Conservation (phyloP, 768 basidiomycete genomes). For the Hygrophorus russula region DNA sequence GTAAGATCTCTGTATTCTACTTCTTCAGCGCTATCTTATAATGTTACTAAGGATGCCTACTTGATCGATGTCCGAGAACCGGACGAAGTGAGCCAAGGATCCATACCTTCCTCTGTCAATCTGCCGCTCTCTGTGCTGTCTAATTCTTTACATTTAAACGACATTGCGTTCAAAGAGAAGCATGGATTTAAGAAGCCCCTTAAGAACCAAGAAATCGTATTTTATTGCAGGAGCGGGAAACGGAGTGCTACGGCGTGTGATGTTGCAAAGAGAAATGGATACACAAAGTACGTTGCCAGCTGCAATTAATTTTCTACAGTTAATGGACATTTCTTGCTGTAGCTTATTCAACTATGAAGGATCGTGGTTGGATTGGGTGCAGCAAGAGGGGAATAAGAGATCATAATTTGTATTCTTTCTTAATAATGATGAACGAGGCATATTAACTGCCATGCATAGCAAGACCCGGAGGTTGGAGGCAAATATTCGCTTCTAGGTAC, state of each 20-base stretch:
- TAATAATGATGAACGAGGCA: too few relatives aligned
- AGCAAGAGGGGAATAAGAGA: conserved; percentile 30
- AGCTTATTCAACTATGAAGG: conserved; percentile 73
- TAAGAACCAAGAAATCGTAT: conserved; percentile 64
- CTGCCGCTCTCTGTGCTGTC: conserved; percentile 74
- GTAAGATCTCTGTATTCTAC: conserved; percentile 23
- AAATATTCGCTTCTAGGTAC: too few relatives aligned
- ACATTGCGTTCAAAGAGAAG: conserved; percentile 46
- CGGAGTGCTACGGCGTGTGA: conserved; percentile 76
- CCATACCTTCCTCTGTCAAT: conserved; percentile 88
- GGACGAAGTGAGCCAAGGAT: conserved; percentile 82
- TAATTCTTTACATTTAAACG: conserved; percentile 46
- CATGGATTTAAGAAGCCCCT: conserved; percentile 69
- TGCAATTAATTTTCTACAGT: not conserved
- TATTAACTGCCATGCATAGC: too few relatives aligned
- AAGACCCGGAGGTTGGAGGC: too few relatives aligned
- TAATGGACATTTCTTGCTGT: not conserved
- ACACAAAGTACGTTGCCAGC: conserved; percentile 47
- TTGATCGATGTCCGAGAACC: conserved; percentile 90
- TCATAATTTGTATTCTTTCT: too few relatives aligned
- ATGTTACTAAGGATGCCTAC: conserved; percentile 42
- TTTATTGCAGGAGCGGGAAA: conserved; percentile 87
- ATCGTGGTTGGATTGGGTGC: conserved; percentile 82
- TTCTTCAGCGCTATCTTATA: conserved; percentile 4
- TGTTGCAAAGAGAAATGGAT: conserved; percentile 73